These are phyloP conservation scores for Aphanocladium album DNA, from an alignment of 2,329 filamentous ascomycete species.

Conservation along the genomic window DNA sequence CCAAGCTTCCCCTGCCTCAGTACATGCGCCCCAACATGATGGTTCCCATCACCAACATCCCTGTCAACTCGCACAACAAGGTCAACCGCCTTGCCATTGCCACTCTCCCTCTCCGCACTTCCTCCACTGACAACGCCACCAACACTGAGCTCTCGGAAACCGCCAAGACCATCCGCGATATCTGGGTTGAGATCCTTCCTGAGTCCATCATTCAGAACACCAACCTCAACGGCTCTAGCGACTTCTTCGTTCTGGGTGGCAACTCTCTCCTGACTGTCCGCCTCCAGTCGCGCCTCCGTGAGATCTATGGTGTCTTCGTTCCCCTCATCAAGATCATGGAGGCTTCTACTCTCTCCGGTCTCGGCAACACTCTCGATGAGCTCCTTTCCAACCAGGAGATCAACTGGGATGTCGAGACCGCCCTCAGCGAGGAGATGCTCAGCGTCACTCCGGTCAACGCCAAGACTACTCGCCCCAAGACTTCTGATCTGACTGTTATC, in stretches of 20 bases:
- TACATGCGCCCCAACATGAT: slow-evolving; percentile 15
- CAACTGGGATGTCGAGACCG: slow-evolving; percentile 4
- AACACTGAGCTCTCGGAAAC: slow-evolving; percentile 5
- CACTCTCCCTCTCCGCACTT: slow-evolving; percentile 4
- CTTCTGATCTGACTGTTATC: slow-evolving; percentile 21
- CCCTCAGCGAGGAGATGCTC: slow-evolving; percentile 4
- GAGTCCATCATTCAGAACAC: slow-evolving; percentile 15
- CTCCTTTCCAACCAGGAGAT: slow-evolving; percentile 20
- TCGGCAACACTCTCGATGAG: slow-evolving; percentile 30
- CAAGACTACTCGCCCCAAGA: slow-evolving; percentile 1
- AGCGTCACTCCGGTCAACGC: slow-evolving; percentile 3
- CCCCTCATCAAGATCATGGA: slow-evolving; percentile 34
- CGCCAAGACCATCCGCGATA: slow-evolving; percentile 9
- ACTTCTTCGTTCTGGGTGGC: slow-evolving; percentile 40
- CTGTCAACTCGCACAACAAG: slow-evolving; percentile 13
- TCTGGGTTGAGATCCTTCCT: slow-evolving; percentile 19
- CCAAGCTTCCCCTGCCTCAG: slow-evolving; percentile 12
- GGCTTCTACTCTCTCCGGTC: slow-evolving; percentile 30
- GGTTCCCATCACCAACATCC: slow-evolving; percentile 4
- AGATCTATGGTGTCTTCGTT: slow-evolving; percentile 26
- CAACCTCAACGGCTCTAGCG: slow-evolving; percentile 20
- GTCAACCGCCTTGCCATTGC: slow-evolving; percentile 12
- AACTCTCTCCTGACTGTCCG: slow-evolving; percentile 36
- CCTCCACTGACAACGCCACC: slow-evolving; percentile 4
- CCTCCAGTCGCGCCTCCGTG: slow-evolving; percentile 31